These are phyloP conservation scores for Coemansia reversa DNA, from an alignment of 192 early-diverging fungal species.

Conservation along the genomic window DNA sequence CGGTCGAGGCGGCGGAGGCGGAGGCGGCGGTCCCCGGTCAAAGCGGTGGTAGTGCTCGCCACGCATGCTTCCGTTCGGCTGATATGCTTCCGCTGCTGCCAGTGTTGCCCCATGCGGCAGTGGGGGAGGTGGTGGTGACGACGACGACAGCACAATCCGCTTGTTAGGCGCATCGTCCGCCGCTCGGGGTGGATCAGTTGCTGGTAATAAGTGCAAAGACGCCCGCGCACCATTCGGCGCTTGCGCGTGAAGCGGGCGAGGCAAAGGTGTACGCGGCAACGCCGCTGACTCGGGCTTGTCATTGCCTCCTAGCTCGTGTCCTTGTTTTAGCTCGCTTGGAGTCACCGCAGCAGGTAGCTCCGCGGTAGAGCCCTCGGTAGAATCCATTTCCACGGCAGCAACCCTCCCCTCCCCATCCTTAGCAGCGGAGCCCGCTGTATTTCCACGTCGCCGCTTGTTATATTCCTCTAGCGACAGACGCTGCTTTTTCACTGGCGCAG, in stretches of 20 bases:
- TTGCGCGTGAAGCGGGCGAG: neutral
- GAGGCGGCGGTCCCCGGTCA: slow-evolving; percentile 9
- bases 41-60: slow-evolving; percentile 10
- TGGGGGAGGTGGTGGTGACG: slow-evolving; percentile 7
- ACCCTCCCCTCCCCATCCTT: slow-evolving; percentile 18
- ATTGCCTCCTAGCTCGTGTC: neutral
- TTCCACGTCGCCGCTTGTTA: slow-evolving; percentile 45
- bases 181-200: neutral
- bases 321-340: neutral
- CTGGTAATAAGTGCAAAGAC: neutral
- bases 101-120: slow-evolving; percentile 3
- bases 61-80: neutral
- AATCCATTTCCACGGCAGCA: neutral
- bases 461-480: slow-evolving; percentile 52
- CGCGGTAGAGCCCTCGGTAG: neutral
- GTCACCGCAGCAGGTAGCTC: neutral
- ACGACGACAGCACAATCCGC: slow-evolving; percentile 18
- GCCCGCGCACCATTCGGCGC: neutral
- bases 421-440: neutral
- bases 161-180: neutral
- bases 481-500: slow-evolving; percentile 38
- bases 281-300: neutral
- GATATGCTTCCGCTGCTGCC: slow-evolving; percentile 1
- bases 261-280: neutral
- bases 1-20: neutral